Percentiles rank a stretch among this genome's conserved stretches.
These are phyloP conservation scores for Colletotrichum somersetense DNA, from an alignment of 2,329 filamentous ascomycete species.

Conservation along the genomic window DNA sequence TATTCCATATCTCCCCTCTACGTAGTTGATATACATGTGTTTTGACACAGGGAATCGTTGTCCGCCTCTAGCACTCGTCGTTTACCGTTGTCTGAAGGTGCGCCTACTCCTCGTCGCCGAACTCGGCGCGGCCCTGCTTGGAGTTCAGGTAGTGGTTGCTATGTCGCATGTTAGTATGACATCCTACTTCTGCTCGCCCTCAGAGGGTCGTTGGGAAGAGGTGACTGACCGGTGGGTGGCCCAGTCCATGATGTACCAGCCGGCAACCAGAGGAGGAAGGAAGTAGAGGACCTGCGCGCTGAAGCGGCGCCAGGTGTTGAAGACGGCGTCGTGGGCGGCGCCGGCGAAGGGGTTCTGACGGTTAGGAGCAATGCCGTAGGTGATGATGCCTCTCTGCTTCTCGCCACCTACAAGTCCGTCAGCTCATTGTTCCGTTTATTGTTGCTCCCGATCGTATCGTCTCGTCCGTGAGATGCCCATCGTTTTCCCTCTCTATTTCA, in stretches of 20 bases:
- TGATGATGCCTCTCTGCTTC: constrained; percentile 74
- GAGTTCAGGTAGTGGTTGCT: constrained; percentile 88
- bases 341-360: constrained; percentile 89
- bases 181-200: neutral
- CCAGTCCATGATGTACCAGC: constrained; percentile 90
- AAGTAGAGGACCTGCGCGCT: constrained; percentile 90
- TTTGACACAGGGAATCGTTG: constrained; percentile 58
- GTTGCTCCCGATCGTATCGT: neutral
- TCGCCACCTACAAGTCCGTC: constrained; percentile 59
- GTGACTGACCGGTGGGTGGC: constrained; percentile 84
- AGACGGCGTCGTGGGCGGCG: constrained; percentile 83
- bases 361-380: constrained; percentile 86
- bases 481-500: neutral
- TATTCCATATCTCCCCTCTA: constrained; percentile 52
- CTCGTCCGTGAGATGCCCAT: neutral
- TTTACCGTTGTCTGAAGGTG: constrained; percentile 7
- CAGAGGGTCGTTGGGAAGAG: neutral
- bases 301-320: constrained; percentile 94
- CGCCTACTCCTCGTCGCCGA: constrained; percentile 57
- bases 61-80: constrained; percentile 48
- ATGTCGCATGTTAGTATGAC: constrained; percentile 36
- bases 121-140: constrained; percentile 76
- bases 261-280: constrained; percentile 80
- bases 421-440: neutral
- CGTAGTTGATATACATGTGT: constrained; percentile 44